These are phyloP conservation scores for Tulasnella sp. DNA, from an alignment of 768 basidiomycete genomes.

Conservation along the genomic window DNA sequence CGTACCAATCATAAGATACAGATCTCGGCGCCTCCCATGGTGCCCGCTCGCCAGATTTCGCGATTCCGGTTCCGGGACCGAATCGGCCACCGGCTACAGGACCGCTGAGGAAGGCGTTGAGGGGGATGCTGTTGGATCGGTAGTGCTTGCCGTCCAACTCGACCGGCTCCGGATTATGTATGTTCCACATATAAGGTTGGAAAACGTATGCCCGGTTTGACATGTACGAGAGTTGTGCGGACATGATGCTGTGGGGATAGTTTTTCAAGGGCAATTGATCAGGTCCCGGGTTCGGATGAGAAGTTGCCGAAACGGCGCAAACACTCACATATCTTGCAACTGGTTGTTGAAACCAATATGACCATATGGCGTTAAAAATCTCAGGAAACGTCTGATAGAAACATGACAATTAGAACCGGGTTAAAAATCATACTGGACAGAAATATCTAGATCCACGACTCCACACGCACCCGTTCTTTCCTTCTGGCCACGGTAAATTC, in stretches of 20 bases:
- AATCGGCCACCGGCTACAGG: conserved; percentile 56
- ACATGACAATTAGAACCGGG: not conserved
- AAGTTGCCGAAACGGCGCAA: not conserved
- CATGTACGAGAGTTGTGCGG: conserved; percentile 57
- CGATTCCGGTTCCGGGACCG: not conserved
- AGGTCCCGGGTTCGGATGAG: not conserved
- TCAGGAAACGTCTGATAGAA: conserved; percentile 48
- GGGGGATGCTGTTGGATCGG: conserved; percentile 56
- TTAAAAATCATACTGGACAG: too few species aligned
- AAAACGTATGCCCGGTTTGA: conserved; percentile 63
- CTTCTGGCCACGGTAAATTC: conserved; percentile 55
- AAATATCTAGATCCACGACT: not conserved
- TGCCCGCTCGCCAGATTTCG: not conserved
- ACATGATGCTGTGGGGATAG: conserved; percentile 48
- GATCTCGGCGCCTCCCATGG: conserved; percentile 47
- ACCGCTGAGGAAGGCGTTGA: conserved; percentile 63
- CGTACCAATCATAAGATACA: conserved; percentile 56
- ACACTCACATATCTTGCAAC: conserved; percentile 61
- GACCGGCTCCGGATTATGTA: conserved; percentile 41
- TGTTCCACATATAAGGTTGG: conserved; percentile 55
- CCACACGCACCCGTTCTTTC: conserved; percentile 44
- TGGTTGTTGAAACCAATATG: conserved; percentile 61
- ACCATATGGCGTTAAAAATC: conserved; percentile 51
- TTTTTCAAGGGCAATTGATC: not conserved
- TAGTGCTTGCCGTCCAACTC: conserved; percentile 58